Evolutionary conservation across 768 basidiomycete species (phyloP).

Genomic region (Phanerochaete sordida): DNA sequence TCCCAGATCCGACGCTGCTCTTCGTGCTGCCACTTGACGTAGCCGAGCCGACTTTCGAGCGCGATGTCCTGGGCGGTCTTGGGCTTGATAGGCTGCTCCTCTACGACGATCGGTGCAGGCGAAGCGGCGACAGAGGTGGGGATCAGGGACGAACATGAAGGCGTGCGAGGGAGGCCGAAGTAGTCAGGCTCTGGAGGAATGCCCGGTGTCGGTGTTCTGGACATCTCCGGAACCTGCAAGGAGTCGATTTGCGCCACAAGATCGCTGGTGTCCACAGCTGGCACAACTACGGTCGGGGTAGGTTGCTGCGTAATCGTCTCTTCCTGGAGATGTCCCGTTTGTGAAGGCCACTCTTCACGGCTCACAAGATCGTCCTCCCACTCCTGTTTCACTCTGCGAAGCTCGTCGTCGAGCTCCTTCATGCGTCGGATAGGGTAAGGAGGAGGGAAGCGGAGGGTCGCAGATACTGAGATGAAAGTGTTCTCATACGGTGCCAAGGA

Average conservation of each 20-base stretch:
- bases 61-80: constrained; percentile 69
- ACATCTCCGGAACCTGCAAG: constrained; percentile 32
- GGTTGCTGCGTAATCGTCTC: constrained; percentile 33
- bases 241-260: constrained; percentile 68
- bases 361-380: constrained; percentile 88
- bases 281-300: constrained; percentile 8
- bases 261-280: constrained; percentile 35
- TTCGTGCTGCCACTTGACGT: constrained; percentile 76
- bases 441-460: constrained; percentile 87
- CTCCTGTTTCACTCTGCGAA: constrained; percentile 62
- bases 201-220: constrained; percentile 36
- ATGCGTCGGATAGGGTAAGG: constrained; percentile 86
- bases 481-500: constrained; percentile 80
- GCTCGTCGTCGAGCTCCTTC: constrained; percentile 81
- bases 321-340: constrained; percentile 38
- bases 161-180: constrained; percentile 34
- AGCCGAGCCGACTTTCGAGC: constrained; percentile 66
- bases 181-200: constrained; percentile 35
- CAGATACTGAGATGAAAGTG: constrained; percentile 92
- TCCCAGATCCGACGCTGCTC: constrained; percentile 92
- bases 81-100: constrained; percentile 41
- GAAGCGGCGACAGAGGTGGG: constrained; percentile 26
- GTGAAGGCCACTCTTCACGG: constrained; percentile 59
- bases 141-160: constrained; percentile 25
- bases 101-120: constrained; percentile 30